Evolutionary conservation across 805 yeast genomes (phyloP), one percentile per base, ranked within the genome.

Genomic region (Cyberlindnera mrakii): DNA sequence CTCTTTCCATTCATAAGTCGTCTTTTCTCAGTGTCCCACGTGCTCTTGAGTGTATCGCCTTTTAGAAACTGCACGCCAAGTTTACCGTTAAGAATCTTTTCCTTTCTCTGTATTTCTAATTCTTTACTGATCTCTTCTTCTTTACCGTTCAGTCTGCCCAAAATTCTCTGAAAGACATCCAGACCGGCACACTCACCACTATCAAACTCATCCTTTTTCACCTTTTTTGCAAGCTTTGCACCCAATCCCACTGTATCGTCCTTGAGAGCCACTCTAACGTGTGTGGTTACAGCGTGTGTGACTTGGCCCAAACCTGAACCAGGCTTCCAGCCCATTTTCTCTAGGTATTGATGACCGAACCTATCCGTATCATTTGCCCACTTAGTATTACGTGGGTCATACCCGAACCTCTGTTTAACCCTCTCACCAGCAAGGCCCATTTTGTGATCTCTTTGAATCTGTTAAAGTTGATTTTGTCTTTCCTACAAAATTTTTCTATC

Each of bases 381-480:
- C 48, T 80, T 76, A 1, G 96, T 90, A 58, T 91, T 91, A 58
- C 98, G 71, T 15, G 99, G 99, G 66, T 91, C 99, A 31, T 74
- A 65, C 10, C 98, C 97, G 60, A 90, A 83, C 57, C 93, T 75
- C 56, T 85, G 95, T 57, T 85, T 88, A 11, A 74, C 77, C 58
- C 80, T 83, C 6, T 82, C 72, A 10, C 86, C 97, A 35, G 91
- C 91, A 57, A 85, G 74, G 40, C 95, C 93, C 95, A 85, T 85
- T 17, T 14, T 39, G 19, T 37, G 20, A 18, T 5, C 38, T 35
- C 10, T 10, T 11, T 23, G 27, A 23, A 11, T 6, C 10, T 4
- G 27, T 3, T 9, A 23, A 4, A 10, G 27, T 23, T 23, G 27
- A 23, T 23, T 6, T 4, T 36, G 25, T 18, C 15, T 30, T 30